These are phyloP conservation scores for Suillus decipiens DNA, from an alignment of 768 basidiomycete species.

Conservation along the genomic window DNA sequence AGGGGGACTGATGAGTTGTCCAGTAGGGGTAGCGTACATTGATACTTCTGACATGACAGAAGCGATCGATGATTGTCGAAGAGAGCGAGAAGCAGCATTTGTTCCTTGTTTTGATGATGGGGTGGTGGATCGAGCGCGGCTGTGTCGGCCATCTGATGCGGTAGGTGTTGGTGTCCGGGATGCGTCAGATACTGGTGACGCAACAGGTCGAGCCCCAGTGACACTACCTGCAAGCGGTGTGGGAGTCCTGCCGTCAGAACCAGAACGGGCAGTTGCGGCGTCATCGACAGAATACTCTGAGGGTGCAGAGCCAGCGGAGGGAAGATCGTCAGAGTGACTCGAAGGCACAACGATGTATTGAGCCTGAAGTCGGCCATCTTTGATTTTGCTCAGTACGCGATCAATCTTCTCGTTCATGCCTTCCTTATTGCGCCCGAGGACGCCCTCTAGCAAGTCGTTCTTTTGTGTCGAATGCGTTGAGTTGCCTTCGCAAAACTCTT, in stretches of 20 bases:
- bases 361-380: conserved; percentile 53
- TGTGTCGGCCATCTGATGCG: conserved; percentile 6
- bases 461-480: conserved; percentile 35
- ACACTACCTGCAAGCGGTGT: conserved; percentile 25
- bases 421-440: conserved; percentile 58
- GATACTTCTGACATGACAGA: conserved; percentile 68
- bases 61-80: conserved; percentile 71
- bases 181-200: conserved; percentile 24
- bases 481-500: conserved; percentile 71
- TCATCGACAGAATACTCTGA: conserved; percentile 60
- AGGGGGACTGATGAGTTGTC: conserved; percentile 30
- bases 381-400: conserved; percentile 74
- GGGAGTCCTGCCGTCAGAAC: conserved; percentile 29
- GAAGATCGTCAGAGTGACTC: conserved; percentile 25
- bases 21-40: conserved; percentile 46
- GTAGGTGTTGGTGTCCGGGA: conserved; percentile 34
- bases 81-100: conserved; percentile 24
- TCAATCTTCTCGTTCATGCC: conserved; percentile 70
- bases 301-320: conserved; percentile 34
- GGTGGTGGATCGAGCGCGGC: conserved; percentile 28
- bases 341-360: conserved; percentile 21
- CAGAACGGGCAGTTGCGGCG: conserved; percentile 12
- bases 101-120: conserved; percentile 32
- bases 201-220: conserved; percentile 20
- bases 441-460: conserved; percentile 69